These are phyloP conservation scores for Lasiodiplodia hormozganensis DNA, from an alignment of 2,329 filamentous ascomycete genomes.

Conservation along the genomic window DNA sequence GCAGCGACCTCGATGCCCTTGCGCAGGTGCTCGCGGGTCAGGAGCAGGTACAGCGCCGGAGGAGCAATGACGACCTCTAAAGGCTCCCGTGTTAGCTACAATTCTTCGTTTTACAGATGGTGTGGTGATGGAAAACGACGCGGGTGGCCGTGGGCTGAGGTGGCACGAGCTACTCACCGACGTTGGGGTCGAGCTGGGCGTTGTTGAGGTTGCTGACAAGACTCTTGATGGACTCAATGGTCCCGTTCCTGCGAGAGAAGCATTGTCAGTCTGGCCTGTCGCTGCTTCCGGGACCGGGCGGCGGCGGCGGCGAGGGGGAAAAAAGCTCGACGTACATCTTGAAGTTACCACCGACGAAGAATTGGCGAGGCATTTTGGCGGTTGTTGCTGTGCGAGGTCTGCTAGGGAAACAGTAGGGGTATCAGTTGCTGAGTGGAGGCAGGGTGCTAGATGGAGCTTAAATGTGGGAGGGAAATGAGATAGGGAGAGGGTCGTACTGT, in stretches of 20 bases:
- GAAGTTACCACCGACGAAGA: conserved; percentile 99
- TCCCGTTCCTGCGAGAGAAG: conserved; percentile 78
- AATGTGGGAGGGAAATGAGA: conserved; percentile 17
- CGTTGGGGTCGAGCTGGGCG: conserved; percentile 77
- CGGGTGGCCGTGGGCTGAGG: conserved; percentile 17
- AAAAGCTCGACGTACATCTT: conserved; percentile 78
- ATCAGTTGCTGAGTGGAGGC: not conserved
- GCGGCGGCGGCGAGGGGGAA: conserved; percentile 20
- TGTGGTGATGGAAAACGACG: not conserved
- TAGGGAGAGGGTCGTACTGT: not conserved
- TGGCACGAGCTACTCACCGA: conserved; percentile 61
- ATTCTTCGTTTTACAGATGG: not conserved
- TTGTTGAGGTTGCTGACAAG: conserved; percentile 91
- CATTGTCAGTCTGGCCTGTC: conserved; percentile 29
- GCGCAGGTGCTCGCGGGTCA: conserved; percentile 80
- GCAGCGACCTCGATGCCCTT: conserved; percentile 83
- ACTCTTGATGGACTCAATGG: conserved; percentile 83
- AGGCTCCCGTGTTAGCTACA: not conserved
- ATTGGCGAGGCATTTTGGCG: conserved; percentile 87
- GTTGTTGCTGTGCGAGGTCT: conserved; percentile 16
- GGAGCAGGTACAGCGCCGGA: conserved; percentile 86
- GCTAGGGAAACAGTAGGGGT: conserved; percentile 3
- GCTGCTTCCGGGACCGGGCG: conserved; percentile 29
- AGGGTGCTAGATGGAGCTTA: not conserved
- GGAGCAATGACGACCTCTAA: conserved; percentile 94